Conservation (phyloP, 345 rosid species). For the Euphorbia peplus region DNA sequence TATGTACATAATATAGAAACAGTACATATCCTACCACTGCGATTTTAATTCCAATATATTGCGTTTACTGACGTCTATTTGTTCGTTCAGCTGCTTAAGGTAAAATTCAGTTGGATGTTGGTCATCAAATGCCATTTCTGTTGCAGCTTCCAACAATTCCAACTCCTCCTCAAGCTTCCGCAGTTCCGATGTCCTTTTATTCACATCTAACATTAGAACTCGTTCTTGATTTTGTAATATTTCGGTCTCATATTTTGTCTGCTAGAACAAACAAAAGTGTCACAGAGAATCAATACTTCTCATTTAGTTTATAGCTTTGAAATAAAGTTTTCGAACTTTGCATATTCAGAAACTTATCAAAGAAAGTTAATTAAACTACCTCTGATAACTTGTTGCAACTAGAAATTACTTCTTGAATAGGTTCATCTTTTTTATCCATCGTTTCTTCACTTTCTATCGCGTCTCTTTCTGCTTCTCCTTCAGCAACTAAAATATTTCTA, state of each 20-base stretch:
- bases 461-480: conserved; percentile 19
- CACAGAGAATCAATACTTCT: conserved; percentile 6
- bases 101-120: conserved; percentile 44
- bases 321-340: background rate
- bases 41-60: conserved; percentile 41
- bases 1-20: background rate
- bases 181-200: conserved; percentile 40
- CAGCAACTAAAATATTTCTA: conserved; percentile 9
- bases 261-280: conserved; percentile 23
- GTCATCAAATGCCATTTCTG: conserved; percentile 50
- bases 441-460: conserved; percentile 19
- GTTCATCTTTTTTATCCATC: conserved; percentile 19
- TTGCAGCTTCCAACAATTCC: conserved; percentile 48
- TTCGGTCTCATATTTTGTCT: conserved; percentile 34
- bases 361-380: conserved; percentile 31
- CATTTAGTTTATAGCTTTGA: background rate
- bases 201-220: conserved; percentile 35
- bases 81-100: conserved; percentile 46
- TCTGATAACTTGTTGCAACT: conserved; percentile 24
- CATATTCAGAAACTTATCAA: background rate
- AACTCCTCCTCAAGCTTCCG: conserved; percentile 48
- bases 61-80: conserved; percentile 37
- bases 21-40: conserved; percentile 46
- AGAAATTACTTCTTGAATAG: conserved; percentile 17
- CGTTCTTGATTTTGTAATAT: conserved; percentile 35